Evolutionary conservation across 2,329 filamentous ascomycete genomes (phyloP).

Genomic region (Alternaria arborescens): DNA sequence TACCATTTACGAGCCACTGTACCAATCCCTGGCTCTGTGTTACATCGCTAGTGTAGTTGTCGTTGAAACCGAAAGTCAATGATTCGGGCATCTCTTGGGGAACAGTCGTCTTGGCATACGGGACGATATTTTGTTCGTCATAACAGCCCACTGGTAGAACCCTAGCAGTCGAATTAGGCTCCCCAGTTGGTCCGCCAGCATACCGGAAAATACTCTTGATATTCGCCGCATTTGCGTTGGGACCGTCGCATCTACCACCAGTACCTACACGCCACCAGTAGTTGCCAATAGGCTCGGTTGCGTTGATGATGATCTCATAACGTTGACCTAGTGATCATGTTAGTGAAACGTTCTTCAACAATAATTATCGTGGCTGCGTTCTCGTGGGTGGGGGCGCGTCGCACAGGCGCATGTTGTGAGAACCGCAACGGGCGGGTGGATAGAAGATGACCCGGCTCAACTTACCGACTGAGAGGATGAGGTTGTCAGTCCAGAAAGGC

Average conservation of each 20-base stretch:
- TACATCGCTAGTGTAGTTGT: constrained; percentile 30
- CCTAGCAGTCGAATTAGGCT: constrained; percentile 41
- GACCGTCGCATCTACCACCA: constrained; percentile 47
- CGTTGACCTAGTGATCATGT: constrained; percentile 45
- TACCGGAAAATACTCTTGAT: constrained; percentile 56
- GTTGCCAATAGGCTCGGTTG: constrained; percentile 40
- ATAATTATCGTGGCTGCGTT: constrained; percentile 18
- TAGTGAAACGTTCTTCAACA: constrained; percentile 25
- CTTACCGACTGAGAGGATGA: constrained; percentile 50
- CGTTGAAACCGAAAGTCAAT: constrained; percentile 36
- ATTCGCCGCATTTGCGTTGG: constrained; percentile 43
- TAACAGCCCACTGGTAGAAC: constrained; percentile 52
- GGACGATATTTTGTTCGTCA: constrained; percentile 52
- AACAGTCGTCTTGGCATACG: constrained; percentile 49
- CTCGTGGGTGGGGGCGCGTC: constrained; percentile 14
- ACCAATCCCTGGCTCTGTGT: constrained; percentile 38
- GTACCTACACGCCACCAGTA: constrained; percentile 51
- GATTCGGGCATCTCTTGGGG: constrained; percentile 39
- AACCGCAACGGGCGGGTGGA: background rate
- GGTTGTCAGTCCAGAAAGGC: constrained; percentile 50
- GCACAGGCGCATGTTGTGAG: constrained; percentile 12
- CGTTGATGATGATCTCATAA: constrained; percentile 53
- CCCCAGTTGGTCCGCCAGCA: constrained; percentile 41
- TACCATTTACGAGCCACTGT: constrained; percentile 54
- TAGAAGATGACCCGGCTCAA: constrained; percentile 5